A percentile compares a stretch with the other conserved stretches of the same genome.
Conservation (phyloP, 345 rosid genomes). For the Camelina laxa region DNA sequence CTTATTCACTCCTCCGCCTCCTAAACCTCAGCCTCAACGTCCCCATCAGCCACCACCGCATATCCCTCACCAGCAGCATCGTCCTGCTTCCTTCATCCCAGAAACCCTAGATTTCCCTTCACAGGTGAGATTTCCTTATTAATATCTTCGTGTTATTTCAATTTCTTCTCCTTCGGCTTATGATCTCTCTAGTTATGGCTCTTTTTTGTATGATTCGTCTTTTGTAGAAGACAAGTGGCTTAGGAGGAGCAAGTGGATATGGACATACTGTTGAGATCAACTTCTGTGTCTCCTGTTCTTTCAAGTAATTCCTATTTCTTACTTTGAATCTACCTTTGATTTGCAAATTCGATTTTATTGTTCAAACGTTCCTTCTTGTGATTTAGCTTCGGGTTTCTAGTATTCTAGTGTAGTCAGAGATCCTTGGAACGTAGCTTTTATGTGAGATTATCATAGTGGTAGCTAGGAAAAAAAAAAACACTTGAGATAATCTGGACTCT, state of each 20-base stretch:
- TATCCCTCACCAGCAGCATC: slow-evolving; percentile 43
- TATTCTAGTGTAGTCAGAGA: background rate
- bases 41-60: slow-evolving; percentile 49
- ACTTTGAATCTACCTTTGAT: background rate
- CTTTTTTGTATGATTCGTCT: background rate
- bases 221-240: slow-evolving; percentile 51
- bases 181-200: background rate
- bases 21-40: slow-evolving; percentile 47
- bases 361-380: background rate
- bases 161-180: background rate
- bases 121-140: slow-evolving; percentile 46
- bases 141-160: background rate
- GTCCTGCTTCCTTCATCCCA: slow-evolving; percentile 29
- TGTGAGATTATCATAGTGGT: slow-evolving; percentile 6
- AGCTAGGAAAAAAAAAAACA: no score
- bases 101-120: slow-evolving; percentile 56
- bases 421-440: background rate
- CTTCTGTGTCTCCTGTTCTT: slow-evolving; percentile 90
- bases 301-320: slow-evolving; percentile 47
- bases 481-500: background rate
- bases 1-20: slow-evolving; percentile 79
- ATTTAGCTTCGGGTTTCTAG: background rate
- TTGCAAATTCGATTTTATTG: background rate
- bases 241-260: slow-evolving; percentile 62
- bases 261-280: slow-evolving; percentile 71